A percentile compares a stretch with the other conserved stretches of the same genome.
Evolutionary conservation across 2,329 filamentous ascomycete genomes (phyloP).

Genomic region (Ascochyta rabiei): DNA sequence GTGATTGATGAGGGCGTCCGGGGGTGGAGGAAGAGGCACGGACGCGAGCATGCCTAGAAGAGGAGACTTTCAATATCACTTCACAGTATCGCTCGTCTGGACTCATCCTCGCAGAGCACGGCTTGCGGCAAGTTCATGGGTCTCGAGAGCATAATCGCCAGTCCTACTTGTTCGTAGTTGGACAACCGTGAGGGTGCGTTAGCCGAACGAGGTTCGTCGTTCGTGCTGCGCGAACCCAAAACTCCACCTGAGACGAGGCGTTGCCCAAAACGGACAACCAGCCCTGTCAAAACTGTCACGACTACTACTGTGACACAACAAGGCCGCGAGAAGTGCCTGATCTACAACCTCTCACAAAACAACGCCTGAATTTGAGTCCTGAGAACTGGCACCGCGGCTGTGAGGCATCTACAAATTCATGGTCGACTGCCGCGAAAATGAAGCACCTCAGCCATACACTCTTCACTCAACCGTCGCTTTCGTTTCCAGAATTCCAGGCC

Average conservation of each 20-base stretch:
- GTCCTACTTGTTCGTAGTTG: background rate
- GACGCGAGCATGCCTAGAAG: slow-evolving; percentile 42
- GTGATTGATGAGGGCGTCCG: slow-evolving; percentile 81
- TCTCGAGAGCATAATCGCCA: background rate
- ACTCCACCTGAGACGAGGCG: slow-evolving; percentile 15
- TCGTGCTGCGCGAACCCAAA: slow-evolving; percentile 9
- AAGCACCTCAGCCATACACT: background rate
- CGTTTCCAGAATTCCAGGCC: slow-evolving; percentile 2
- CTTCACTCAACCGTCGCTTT: background rate
- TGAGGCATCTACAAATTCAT: slow-evolving; percentile 14
- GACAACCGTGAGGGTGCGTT: background rate
- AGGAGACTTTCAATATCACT: background rate
- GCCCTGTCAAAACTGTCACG: slow-evolving; percentile 21
- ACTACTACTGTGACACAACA: slow-evolving; percentile 16
- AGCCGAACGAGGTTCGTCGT: background rate
- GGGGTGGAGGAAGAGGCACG: slow-evolving; percentile 79
- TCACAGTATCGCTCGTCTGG: background rate
- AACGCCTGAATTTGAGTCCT: slow-evolving; percentile 11
- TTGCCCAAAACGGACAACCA: slow-evolving; percentile 11
- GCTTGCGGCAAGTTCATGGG: background rate
- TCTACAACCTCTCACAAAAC: slow-evolving; percentile 13
- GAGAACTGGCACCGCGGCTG: slow-evolving; percentile 2
- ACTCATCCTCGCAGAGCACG: background rate
- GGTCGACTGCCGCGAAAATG: background rate
- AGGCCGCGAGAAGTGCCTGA: slow-evolving; percentile 20